Evolutionary conservation across 257 asterid genomes (phyloP).

Genomic region (Solanum lycopersicoides): DNA sequence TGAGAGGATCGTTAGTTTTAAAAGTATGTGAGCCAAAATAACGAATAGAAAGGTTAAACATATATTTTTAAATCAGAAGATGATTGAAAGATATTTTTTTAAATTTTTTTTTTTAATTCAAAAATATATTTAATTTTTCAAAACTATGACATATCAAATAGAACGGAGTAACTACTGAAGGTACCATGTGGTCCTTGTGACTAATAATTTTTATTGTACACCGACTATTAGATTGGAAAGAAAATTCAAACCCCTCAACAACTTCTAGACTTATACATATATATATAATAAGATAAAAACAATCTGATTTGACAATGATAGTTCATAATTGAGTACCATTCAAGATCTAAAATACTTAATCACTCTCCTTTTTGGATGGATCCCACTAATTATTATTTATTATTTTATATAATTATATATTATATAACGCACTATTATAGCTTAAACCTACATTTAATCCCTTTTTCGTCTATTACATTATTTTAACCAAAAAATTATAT

Average conservation of each 20-base stretch:
- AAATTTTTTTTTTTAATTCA: too few species aligned
- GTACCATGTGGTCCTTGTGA: neutral
- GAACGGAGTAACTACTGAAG: neutral
- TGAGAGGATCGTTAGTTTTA: neutral
- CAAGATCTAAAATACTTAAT: neutral
- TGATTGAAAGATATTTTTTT: too few species aligned
- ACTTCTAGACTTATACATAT: neutral
- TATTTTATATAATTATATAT: too few species aligned
- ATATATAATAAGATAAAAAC: neutral
- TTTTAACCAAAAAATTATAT: neutral
- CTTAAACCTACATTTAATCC: neutral
- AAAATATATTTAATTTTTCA: accelerated
- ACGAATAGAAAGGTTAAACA: too few species aligned
- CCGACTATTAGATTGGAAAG: neutral
- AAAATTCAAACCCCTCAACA: neutral
- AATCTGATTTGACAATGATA: neutral
- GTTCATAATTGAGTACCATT: neutral
- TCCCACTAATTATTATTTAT: neutral
- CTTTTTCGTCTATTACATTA: neutral
- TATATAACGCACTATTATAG: neutral
- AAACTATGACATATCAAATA: neutral
- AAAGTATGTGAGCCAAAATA: neutral
- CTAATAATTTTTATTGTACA: neutral
- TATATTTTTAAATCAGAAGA: accelerated
- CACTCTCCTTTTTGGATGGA: neutral